Conservation (phyloP, 257 asterid species). For the Ajuga chamaepitys region DNA sequence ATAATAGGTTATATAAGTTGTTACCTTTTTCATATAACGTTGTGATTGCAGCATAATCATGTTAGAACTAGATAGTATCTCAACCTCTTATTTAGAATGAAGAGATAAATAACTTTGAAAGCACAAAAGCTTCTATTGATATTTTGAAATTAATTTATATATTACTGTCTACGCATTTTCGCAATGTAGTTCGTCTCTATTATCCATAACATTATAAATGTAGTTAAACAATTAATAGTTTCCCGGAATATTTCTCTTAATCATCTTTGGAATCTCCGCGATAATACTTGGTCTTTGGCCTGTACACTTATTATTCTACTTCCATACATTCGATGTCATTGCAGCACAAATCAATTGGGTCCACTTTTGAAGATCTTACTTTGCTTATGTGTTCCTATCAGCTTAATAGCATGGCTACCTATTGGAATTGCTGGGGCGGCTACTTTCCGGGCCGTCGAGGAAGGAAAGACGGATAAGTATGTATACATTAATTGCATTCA, state of each 20-base stretch:
- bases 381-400: conserved; percentile 33
- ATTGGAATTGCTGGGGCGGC: conserved; percentile 64
- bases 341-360: conserved; percentile 77
- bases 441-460: conserved; percentile 78
- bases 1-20: too few relatives aligned
- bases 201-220: not conserved
- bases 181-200: not conserved
- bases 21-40: too few relatives aligned
- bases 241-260: conserved; percentile 55
- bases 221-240: not conserved
- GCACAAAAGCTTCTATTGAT: too few relatives aligned
- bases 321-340: not conserved
- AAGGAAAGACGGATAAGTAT: conserved; percentile 55
- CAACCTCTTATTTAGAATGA: too few relatives aligned
- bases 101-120: too few relatives aligned
- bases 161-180: not conserved
- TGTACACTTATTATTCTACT: conserved; percentile 29
- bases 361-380: conserved; percentile 60
- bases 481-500: too few relatives aligned
- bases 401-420: conserved; percentile 53
- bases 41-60: too few relatives aligned
- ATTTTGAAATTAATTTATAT: too few relatives aligned
- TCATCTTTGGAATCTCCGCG: conserved; percentile 50
- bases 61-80: too few relatives aligned
- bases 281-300: conserved; percentile 77